phyloP scores from a whole-genome alignment of 2,329 filamentous ascomycete genomes.

The Diaporthe caulivora region DNA sequence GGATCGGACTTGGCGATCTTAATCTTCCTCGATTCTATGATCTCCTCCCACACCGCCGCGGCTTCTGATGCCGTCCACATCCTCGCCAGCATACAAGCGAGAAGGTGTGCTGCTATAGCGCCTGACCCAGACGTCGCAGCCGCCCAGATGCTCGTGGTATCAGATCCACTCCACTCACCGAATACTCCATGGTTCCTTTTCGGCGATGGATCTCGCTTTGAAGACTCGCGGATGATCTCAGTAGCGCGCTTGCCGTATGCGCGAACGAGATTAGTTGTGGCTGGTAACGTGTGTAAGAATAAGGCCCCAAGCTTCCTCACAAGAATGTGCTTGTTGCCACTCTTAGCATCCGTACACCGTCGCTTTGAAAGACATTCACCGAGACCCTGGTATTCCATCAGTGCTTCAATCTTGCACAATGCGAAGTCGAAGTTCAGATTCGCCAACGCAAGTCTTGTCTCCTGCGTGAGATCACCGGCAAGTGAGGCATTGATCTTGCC shows the following conservation, averaged over 20 bases:
- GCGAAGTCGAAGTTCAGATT: conserved; percentile 58
- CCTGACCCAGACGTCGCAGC: conserved; percentile 45
- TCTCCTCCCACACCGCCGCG: conserved; percentile 47
- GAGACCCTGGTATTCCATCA: conserved; percentile 34
- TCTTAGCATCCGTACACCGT: conserved; percentile 53
- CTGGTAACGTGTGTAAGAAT: conserved; percentile 50
- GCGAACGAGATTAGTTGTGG: conserved; percentile 48
- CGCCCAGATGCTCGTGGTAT: conserved; percentile 50
- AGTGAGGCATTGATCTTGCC: background rate
- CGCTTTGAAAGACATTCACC: background rate
- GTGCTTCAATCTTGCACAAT: conserved; percentile 54
- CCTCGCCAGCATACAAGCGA: conserved; percentile 50
- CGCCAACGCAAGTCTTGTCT: background rate
- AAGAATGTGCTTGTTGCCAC: conserved; percentile 50
- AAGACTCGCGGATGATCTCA: conserved; percentile 43
- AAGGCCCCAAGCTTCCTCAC: conserved; percentile 55
- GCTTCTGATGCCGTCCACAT: conserved; percentile 45
- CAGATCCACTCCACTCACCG: conserved; percentile 44
- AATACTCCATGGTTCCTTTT: conserved; percentile 41
- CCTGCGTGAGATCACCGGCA: background rate
- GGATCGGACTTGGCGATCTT: background rate
- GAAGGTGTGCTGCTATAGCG: conserved; percentile 49
- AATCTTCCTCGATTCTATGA: conserved; percentile 42
- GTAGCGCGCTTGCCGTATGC: conserved; percentile 51
- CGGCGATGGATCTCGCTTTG: conserved; percentile 27